Conservation (phyloP, 2,329 filamentous ascomycete genomes). For the Trichoderma simmonsii region DNA sequence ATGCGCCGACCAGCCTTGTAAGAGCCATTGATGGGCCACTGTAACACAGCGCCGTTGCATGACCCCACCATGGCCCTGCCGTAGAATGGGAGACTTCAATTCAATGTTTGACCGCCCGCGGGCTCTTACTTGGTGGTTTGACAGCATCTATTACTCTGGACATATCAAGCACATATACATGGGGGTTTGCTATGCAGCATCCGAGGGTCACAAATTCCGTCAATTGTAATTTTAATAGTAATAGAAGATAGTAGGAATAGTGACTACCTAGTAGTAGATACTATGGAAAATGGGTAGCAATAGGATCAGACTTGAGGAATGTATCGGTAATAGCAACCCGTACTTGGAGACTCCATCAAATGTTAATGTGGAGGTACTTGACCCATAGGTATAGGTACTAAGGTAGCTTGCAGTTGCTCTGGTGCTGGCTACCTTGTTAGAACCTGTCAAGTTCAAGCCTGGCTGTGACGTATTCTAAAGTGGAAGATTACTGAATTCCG, state of each 20-base stretch:
- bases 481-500: not conserved
- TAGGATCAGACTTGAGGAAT: not conserved
- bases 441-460: not conserved
- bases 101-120: too few relatives aligned
- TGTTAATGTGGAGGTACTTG: not conserved
- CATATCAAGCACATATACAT: too few relatives aligned
- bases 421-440: not conserved
- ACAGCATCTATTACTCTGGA: too few relatives aligned
- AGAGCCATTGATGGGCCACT: not conserved
- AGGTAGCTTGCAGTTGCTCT: too few relatives aligned
- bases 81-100: too few relatives aligned
- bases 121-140: too few relatives aligned
- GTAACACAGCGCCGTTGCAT: not conserved
- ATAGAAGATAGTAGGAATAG: too few relatives aligned
- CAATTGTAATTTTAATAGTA: too few relatives aligned
- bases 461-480: not conserved
- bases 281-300: not conserved
- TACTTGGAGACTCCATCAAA: not conserved
- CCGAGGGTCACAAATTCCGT: too few relatives aligned
- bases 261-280: too few relatives aligned
- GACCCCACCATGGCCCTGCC: not conserved
- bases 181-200: too few relatives aligned
- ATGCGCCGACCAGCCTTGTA: not conserved
- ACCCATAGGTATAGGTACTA: too few relatives aligned
- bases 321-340: not conserved